Base-by-base conservation (phyloP, 176 grass and related monocot genomes). In the Themeda triandra region DNA sequence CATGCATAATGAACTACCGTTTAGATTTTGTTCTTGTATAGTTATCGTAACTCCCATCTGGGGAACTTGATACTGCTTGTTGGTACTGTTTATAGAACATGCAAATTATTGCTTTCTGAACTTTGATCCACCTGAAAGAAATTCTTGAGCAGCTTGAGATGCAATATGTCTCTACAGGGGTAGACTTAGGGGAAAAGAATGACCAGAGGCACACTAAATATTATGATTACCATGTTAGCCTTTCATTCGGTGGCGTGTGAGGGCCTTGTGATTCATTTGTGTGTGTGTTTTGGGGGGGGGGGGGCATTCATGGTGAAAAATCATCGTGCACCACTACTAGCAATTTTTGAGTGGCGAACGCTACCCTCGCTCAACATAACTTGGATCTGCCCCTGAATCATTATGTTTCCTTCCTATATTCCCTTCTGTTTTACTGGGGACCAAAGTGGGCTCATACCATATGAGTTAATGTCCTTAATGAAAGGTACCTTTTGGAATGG, bases 381-480 rank as follows among this genome's bases (percentile, higher is more conserved):
- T 27, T 27, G 10, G n/a, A 11, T 62, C n/a, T 12, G 3, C 58
- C 4, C n/a, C 58, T 80, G 19, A 70, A 76, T 69, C 37, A 45
- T 17, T 25, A 4, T 64, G n/a, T 40, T 53, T 10, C 14, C 62
- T 80, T 56, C 5, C 25, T 35, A 53, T 73, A 39, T 13, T 75
- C 81, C 51, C 65, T 79, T 49, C 46, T 83, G 51, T 44, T 90
- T 56, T 75, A 64, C 41, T 6, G 10, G 41, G 68, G 32, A 39
- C 42, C 24, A 84, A 75, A 75, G 18, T 63, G 31, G 37, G 59
- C 41, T 67, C 17, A n/a, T 83, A 75, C 65, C 33, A 37, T 83
- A 48, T 76, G 69, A 80, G 76, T 75, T 83, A 75, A 30, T 84
- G 32, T 33, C 40, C 63, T 90, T 48, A 33, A 21, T 42, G 49